Evolutionary conservation across 495 filamentous ascomycete species (phyloP).

Genomic region (Chaetomium cochliodes): DNA sequence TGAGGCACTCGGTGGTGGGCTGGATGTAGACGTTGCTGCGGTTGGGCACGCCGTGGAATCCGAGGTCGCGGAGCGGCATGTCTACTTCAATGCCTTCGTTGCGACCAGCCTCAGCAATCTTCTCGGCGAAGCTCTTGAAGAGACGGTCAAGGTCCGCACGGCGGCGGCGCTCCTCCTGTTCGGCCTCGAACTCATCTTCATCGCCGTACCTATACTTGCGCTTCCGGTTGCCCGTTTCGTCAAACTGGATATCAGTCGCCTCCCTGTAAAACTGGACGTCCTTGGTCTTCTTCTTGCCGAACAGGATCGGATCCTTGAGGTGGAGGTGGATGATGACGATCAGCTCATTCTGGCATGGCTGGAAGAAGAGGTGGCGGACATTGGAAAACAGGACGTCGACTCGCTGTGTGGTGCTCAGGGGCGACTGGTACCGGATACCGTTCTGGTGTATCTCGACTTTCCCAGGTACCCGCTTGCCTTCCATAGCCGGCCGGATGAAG

Average conservation of each 20-base stretch:
- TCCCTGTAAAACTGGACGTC: constrained; percentile 98
- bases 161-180: constrained; percentile 92
- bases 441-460: constrained; percentile 98
- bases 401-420: constrained; percentile 72
- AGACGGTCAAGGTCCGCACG: constrained; percentile 88
- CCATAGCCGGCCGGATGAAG: constrained; percentile 88
- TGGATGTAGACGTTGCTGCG: constrained; percentile 92
- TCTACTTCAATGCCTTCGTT: constrained; percentile 84
- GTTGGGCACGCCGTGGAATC: constrained; percentile 94
- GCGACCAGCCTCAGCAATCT: constrained; percentile 88
- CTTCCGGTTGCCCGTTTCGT: constrained; percentile 97
- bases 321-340: constrained; percentile 98
- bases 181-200: constrained; percentile 97
- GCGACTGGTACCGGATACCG: constrained; percentile 92
- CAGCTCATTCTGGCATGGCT: constrained; percentile 90
- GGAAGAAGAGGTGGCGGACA: constrained; percentile 98
- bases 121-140: constrained; percentile 97
- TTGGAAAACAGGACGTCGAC: constrained; percentile 98
- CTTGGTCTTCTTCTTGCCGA: constrained; percentile 92
- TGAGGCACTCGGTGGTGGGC: constrained; percentile 96
- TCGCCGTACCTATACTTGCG: constrained; percentile 98
- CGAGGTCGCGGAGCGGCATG: constrained; percentile 93
- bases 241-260: constrained; percentile 97
- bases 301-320: constrained; percentile 95
- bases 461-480: constrained; percentile 92